Percentiles rank a stretch among this genome's conserved stretches.
These are phyloP conservation scores for Phyllachora maydis DNA, from an alignment of 2,329 filamentous ascomycete genomes.

Conservation along the genomic window DNA sequence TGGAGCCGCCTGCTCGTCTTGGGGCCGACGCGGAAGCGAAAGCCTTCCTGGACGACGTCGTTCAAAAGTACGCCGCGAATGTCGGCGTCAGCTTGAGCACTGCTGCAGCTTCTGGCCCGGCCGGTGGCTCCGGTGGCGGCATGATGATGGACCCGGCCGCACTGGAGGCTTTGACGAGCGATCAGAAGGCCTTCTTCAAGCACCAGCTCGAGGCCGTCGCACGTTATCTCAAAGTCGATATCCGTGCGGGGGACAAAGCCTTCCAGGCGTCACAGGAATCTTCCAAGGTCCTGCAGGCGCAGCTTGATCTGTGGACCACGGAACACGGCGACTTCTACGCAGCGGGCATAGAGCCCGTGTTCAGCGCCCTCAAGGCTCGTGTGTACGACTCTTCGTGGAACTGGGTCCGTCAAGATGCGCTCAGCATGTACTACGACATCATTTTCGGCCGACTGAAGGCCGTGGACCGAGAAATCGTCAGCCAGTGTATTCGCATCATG, in stretches of 20 bases:
- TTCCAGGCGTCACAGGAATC: conserved; percentile 71
- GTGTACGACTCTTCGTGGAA: conserved; percentile 99
- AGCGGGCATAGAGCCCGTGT: conserved; percentile 79
- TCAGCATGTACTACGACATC: conserved; percentile 98
- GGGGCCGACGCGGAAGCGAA: conserved; percentile 84
- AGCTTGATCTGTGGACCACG: conserved; percentile 83
- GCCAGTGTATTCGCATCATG: conserved; percentile 97
- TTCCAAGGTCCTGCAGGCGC: conserved; percentile 70
- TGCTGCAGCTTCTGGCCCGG: conserved; percentile 52
- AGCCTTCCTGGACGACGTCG: conserved; percentile 68
- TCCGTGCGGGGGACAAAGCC: conserved; percentile 90
- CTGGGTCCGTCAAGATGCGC: conserved; percentile 91
- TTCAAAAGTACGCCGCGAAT: conserved; percentile 73
- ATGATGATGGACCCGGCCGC: conserved; percentile 99
- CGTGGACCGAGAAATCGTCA: conserved; percentile 94
- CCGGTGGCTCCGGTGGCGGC: conserved; percentile 48
- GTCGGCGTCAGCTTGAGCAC: conserved; percentile 71
- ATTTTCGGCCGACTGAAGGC: conserved; percentile 89
- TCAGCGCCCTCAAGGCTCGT: conserved; percentile 82
- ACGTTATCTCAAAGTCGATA: conserved; percentile 90
- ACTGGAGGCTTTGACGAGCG: conserved; percentile 90
- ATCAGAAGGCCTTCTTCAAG: conserved; percentile 91
- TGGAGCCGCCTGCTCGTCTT: conserved; percentile 76
- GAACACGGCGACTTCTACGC: conserved; percentile 97
- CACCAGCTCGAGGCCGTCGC: conserved; percentile 92